These are phyloP conservation scores for Dactylorhiza incarnata DNA, from an alignment of 106 monocot species.

Conservation along the genomic window DNA sequence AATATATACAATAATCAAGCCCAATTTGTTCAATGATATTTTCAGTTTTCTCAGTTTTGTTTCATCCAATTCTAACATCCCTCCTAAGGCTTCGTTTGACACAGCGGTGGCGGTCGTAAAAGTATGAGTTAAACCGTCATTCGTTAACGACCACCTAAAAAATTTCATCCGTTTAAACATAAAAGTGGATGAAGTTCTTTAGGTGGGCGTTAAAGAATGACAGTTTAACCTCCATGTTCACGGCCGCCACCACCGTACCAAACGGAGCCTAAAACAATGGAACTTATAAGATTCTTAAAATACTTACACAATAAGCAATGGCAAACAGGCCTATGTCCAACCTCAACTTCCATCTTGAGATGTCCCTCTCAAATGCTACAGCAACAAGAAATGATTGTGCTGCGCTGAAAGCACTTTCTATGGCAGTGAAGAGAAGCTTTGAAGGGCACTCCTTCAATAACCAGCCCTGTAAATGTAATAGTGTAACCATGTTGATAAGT, in stretches of 20 bases:
- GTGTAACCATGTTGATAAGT: too few relatives aligned
- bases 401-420: slow-evolving; percentile 35
- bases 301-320: slow-evolving; percentile 11
- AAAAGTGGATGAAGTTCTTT: too few relatives aligned
- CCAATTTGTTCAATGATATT: too few relatives aligned
- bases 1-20: too few relatives aligned
- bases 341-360: slow-evolving; percentile 31
- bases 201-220: too few relatives aligned
- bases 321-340: slow-evolving; percentile 31
- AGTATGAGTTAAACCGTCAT: too few relatives aligned
- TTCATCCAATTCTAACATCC: not conserved
- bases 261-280: not conserved
- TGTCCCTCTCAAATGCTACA: slow-evolving; percentile 30
- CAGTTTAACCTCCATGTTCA: too few relatives aligned
- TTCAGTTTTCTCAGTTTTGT: not conserved
- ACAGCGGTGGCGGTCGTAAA: too few relatives aligned
- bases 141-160: too few relatives aligned
- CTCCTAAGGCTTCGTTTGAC: too few relatives aligned
- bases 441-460: slow-evolving; percentile 39
- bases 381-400: slow-evolving; percentile 35
- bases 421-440: slow-evolving; percentile 38
- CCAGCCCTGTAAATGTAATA: slow-evolving; percentile 22
- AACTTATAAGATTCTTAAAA: not conserved
- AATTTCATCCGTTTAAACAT: too few relatives aligned
- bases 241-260: too few relatives aligned